phyloP scores from a whole-genome alignment of 352 stramenopile genomes.

The Blastocystis sp. region DNA sequence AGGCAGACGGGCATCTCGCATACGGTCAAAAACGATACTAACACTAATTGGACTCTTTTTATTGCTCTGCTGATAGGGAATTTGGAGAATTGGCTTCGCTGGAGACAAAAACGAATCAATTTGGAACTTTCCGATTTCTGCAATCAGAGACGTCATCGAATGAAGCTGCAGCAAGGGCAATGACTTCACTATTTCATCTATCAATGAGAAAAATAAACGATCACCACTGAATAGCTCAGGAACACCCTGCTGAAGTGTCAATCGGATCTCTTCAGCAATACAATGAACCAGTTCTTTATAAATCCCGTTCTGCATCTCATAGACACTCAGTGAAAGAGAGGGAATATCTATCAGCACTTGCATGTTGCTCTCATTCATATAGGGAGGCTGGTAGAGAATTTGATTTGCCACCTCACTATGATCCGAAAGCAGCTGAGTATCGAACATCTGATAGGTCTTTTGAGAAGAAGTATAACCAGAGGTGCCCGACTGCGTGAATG shows the following conservation, averaged over 20 bases:
- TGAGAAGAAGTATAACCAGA: background rate
- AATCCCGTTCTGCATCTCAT: background rate
- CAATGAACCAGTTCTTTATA: background rate
- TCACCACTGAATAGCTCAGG: slow-evolving; percentile 17
- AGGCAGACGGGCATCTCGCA: background rate
- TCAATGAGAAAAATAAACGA: background rate
- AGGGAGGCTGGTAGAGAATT: background rate
- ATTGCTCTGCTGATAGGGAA: background rate
- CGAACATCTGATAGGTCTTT: background rate
- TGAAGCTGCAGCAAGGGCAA: background rate
- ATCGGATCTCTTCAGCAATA: background rate
- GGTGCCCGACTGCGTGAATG: background rate
- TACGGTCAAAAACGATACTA: background rate
- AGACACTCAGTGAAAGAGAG: slow-evolving; percentile 33
- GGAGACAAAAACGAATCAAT: background rate
- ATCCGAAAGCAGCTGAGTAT: background rate
- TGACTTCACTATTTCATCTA: slow-evolving; percentile 40
- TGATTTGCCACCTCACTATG: background rate
- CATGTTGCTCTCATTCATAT: background rate
- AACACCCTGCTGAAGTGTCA: background rate
- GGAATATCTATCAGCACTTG: background rate
- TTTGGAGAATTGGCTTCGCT: slow-evolving; percentile 9
- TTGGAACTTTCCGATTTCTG: background rate
- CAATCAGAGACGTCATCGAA: background rate
- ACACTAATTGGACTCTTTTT: background rate